Percentiles rank a stretch among this genome's conserved stretches.
These are phyloP conservation scores for Asterella californica DNA, from an alignment of 225 moss, liverwort and hornwort species.

Conservation along the genomic window DNA sequence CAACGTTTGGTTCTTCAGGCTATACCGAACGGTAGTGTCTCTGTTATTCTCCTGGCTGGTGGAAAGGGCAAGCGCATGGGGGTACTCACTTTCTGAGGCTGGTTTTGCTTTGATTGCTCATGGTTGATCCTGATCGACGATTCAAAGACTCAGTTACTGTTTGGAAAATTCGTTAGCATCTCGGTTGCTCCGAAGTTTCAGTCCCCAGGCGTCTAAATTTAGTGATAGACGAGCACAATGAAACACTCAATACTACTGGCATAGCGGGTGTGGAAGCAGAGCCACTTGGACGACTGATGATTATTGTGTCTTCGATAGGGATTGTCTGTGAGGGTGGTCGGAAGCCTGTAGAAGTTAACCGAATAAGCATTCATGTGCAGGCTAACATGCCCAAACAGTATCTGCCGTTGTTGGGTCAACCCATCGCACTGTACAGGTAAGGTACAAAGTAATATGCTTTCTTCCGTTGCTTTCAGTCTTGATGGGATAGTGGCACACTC, in stretches of 20 bases:
- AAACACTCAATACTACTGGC: not conserved
- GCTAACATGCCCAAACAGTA: conserved; percentile 94
- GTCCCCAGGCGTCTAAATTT: not conserved
- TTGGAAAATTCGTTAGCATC: not conserved
- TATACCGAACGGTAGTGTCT: conserved; percentile 14
- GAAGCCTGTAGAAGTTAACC: conserved; percentile 3
- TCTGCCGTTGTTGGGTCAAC: conserved; percentile 74
- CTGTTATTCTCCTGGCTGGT: conserved; percentile 75
- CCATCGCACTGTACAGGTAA: conserved; percentile 88
- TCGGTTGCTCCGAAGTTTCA: not conserved
- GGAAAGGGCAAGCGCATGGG: conserved; percentile 93
- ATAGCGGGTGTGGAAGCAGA: not conserved
- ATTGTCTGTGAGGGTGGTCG: too few relatives aligned
- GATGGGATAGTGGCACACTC: not conserved
- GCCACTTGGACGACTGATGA: not conserved
- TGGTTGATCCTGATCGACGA: not conserved
- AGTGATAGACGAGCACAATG: not conserved
- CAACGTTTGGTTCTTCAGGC: not conserved
- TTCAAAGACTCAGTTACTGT: not conserved
- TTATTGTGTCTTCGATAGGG: not conserved
- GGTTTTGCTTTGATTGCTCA: not conserved
- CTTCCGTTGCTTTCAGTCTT: not conserved
- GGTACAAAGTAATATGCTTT: conserved; percentile 31
- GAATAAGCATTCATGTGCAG: conserved; percentile 43
- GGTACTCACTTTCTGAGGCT: conserved; percentile 40